Evolutionary conservation across 2,329 filamentous ascomycete species (phyloP).

Genomic region (Pseudocercospora fijiensis): DNA sequence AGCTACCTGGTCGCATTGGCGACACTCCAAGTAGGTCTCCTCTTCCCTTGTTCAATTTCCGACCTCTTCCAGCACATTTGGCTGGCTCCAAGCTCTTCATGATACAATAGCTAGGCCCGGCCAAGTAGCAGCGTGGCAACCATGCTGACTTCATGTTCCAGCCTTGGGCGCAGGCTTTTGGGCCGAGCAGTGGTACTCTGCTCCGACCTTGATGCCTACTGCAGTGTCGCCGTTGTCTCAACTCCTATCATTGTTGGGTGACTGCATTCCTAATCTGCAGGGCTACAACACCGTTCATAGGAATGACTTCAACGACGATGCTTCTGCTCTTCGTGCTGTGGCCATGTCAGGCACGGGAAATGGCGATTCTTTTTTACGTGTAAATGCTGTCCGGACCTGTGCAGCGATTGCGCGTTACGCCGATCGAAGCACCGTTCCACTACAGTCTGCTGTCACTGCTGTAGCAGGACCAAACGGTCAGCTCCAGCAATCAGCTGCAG

Average conservation of each 20-base stretch:
- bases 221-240: constrained; percentile 4
- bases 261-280: constrained; percentile 30
- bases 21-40: constrained; percentile 63
- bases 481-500: constrained; percentile 70
- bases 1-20: constrained; percentile 78
- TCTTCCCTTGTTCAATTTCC: neutral
- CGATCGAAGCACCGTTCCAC: constrained; percentile 38
- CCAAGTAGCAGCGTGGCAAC: neutral
- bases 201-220: neutral
- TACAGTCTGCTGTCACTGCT: constrained; percentile 59
- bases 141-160: constrained; percentile 55
- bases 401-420: constrained; percentile 70
- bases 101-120: too few species aligned
- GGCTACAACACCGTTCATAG: constrained; percentile 24
- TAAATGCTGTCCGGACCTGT: constrained; percentile 68
- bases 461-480: constrained; percentile 71
- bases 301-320: constrained; percentile 5
- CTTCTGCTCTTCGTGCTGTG: constrained; percentile 25
- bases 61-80: neutral
- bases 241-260: constrained; percentile 13
- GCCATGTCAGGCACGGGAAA: constrained; percentile 59
- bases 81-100: too few species aligned
- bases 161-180: constrained; percentile 82
- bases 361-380: constrained; percentile 79
- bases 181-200: constrained; percentile 73